These are phyloP conservation scores for Furcasterigmium furcatum DNA, from an alignment of 2,329 filamentous ascomycete genomes.

Conservation along the genomic window DNA sequence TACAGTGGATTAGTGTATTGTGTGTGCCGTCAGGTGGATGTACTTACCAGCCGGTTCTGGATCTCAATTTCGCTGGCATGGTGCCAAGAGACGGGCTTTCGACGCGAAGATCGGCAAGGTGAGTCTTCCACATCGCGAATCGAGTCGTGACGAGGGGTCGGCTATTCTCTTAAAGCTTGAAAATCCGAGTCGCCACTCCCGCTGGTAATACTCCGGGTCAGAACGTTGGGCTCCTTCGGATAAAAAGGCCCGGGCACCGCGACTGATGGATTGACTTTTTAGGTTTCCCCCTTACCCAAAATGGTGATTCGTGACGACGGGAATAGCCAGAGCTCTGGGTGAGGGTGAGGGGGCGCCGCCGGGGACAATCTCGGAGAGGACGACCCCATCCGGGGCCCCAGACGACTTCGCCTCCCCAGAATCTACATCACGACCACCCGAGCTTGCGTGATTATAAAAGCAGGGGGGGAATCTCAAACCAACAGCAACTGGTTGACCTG, in stretches of 20 bases:
- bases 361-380: neutral
- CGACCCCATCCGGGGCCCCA: neutral
- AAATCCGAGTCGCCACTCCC: neutral
- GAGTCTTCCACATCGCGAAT: neutral
- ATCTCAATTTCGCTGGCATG: constrained; percentile 1
- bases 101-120: neutral
- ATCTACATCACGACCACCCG: neutral
- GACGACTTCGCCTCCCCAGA: neutral
- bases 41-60: neutral
- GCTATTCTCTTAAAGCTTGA: neutral
- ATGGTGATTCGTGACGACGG: neutral
- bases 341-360: neutral
- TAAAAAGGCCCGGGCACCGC: neutral
- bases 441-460: neutral
- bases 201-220: neutral
- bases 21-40: neutral
- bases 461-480: neutral
- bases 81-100: neutral
- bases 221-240: neutral
- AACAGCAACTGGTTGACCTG: neutral
- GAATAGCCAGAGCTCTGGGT: neutral
- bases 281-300: neutral
- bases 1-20: neutral
- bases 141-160: neutral
- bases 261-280: neutral